Evolutionary conservation across 352 stramenopile species (phyloP).

Genomic region (Salisapilia sapeloensis): DNA sequence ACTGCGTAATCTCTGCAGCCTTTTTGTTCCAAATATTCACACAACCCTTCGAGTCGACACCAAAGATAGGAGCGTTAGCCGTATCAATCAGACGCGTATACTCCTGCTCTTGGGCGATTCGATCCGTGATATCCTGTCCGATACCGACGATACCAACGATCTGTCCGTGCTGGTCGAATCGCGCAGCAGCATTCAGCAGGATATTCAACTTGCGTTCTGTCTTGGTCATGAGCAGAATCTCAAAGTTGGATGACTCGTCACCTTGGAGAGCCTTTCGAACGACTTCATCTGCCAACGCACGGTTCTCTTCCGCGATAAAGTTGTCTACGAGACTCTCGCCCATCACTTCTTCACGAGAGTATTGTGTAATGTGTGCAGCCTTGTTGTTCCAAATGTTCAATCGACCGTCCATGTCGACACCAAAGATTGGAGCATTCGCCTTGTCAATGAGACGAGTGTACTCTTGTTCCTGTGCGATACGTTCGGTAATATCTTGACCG

Average conservation of each 20-base stretch:
- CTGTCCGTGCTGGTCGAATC: conserved; percentile 8
- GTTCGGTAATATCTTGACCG: conserved; percentile 38
- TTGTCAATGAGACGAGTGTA: conserved; percentile 45
- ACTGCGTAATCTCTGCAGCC: conserved; percentile 34
- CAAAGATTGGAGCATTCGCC: conserved; percentile 60
- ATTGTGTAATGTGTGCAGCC: conserved; percentile 58
- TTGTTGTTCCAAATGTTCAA: conserved; percentile 72
- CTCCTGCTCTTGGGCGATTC: conserved; percentile 48
- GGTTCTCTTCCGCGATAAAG: conserved; percentile 30
- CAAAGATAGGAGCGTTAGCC: conserved; percentile 54
- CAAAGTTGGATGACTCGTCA: conserved; percentile 58
- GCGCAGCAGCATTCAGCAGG: conserved; percentile 10
- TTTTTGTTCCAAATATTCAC: conserved; percentile 57
- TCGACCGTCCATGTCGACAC: conserved; percentile 28
- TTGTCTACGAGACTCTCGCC: conserved; percentile 47
- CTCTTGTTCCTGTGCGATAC: conserved; percentile 54
- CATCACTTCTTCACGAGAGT: conserved; percentile 60
- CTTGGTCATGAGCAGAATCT: conserved; percentile 50
- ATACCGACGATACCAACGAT: conserved; percentile 40
- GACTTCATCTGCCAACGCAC: conserved; percentile 7
- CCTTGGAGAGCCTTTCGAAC: conserved; percentile 19
- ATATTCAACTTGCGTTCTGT: conserved; percentile 14
- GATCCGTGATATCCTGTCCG: conserved; percentile 41
- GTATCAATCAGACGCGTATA: conserved; percentile 52
- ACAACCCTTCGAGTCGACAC: conserved; percentile 24